Evolutionary conservation across 2,329 filamentous ascomycete species (phyloP).

Genomic region (Berkeleyomyces basicola): DNA sequence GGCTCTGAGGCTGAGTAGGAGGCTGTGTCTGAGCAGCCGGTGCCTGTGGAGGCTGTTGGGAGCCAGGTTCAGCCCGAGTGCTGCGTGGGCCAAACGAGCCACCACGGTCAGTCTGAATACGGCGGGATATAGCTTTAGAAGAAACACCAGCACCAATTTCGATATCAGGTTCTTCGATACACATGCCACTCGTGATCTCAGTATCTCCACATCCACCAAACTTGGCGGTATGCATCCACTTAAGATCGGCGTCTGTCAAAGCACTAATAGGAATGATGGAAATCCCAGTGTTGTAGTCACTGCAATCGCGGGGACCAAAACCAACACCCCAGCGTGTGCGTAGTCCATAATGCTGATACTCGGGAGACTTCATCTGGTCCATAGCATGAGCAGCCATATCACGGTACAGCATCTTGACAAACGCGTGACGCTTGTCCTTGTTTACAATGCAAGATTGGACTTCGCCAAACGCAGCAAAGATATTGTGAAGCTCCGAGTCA

Average conservation of each 20-base stretch:
- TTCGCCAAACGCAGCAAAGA: constrained; percentile 67
- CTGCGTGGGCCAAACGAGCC: constrained; percentile 49
- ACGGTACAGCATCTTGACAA: constrained; percentile 95
- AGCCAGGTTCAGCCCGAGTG: constrained; percentile 26
- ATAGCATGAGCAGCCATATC: constrained; percentile 72
- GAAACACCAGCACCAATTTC: constrained; percentile 96
- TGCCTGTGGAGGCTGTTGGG: background rate
- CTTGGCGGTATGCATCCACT: constrained; percentile 91
- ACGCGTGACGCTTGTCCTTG: constrained; percentile 92
- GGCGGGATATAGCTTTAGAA: constrained; percentile 64
- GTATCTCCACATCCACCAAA: constrained; percentile 82
- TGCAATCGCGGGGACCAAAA: constrained; percentile 92
- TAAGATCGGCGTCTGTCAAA: constrained; percentile 87
- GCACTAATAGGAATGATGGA: constrained; percentile 86
- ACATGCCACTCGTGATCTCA: constrained; percentile 64
- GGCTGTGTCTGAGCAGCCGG: background rate
- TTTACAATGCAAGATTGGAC: constrained; percentile 98
- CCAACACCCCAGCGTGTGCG: constrained; percentile 95
- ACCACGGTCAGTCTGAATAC: constrained; percentile 52
- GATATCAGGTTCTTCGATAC: constrained; percentile 94
- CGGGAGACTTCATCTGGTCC: constrained; percentile 57
- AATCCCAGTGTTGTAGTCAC: constrained; percentile 81
- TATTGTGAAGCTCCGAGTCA: constrained; percentile 62
- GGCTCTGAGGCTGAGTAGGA: constrained; percentile 4
- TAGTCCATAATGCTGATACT: constrained; percentile 52